Percentiles rank a stretch among this genome's conserved stretches.
Conservation (phyloP, 495 filamentous ascomycete species). For the Platismatia glauca region DNA sequence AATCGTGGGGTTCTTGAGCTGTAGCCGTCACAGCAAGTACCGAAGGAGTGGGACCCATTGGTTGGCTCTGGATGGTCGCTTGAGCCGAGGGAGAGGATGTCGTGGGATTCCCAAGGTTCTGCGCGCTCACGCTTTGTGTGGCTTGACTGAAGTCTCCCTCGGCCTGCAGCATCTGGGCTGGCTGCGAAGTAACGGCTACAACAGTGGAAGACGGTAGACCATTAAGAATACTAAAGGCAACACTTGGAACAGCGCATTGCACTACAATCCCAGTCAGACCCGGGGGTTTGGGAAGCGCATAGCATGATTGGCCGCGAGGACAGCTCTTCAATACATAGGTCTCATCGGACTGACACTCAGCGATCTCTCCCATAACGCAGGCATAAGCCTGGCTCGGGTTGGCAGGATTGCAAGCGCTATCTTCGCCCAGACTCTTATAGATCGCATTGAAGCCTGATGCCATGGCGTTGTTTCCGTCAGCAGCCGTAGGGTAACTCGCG, state of each 20-base stretch:
- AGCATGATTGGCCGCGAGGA: slow-evolving; percentile 19
- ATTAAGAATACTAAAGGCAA: slow-evolving; percentile 10
- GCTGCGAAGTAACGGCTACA: background rate
- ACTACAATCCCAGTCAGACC: slow-evolving; percentile 18
- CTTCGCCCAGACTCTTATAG: slow-evolving; percentile 15
- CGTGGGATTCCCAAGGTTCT: background rate
- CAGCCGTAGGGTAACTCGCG: slow-evolving; percentile 15
- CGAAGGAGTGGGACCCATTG: background rate
- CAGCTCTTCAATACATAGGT: slow-evolving; percentile 21
- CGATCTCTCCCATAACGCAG: slow-evolving; percentile 22
- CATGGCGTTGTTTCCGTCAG: slow-evolving; percentile 17
- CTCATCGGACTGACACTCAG: slow-evolving; percentile 19
- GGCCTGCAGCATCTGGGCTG: slow-evolving; percentile 5
- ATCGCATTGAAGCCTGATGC: slow-evolving; percentile 18
- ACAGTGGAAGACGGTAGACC: background rate
- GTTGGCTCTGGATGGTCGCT: background rate
- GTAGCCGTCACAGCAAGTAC: background rate
- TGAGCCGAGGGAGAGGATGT: background rate
- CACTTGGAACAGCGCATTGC: slow-evolving; percentile 17
- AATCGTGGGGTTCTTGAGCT: background rate
- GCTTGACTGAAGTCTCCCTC: slow-evolving; percentile 2
- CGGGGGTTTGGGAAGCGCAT: slow-evolving; percentile 18
- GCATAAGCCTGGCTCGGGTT: slow-evolving; percentile 14
- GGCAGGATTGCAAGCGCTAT: slow-evolving; percentile 17
- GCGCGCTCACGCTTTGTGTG: background rate